Percentiles rank a stretch among this genome's conserved stretches.
phyloP scores from a whole-genome alignment of 495 filamentous ascomycete species.

The Achaetomiella virescens region DNA sequence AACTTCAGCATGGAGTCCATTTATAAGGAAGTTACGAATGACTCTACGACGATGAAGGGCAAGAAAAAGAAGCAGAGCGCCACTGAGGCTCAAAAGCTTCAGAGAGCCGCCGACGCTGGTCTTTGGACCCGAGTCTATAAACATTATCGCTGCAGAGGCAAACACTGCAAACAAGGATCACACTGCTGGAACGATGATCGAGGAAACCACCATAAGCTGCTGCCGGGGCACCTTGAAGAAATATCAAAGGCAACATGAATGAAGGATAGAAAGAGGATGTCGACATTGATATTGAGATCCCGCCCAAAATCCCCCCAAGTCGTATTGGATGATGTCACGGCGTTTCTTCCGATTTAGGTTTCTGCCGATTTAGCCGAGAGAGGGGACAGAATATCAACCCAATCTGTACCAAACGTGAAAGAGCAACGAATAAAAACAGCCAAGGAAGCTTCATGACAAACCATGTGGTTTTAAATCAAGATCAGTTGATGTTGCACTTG shows the following conservation, averaged over 20 bases:
- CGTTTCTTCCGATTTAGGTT: no score
- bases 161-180: slow-evolving; percentile 8
- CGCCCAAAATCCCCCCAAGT: no score
- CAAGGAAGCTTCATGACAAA: no score
- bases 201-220: slow-evolving; percentile 12
- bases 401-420: no score
- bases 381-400: no score
- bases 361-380: no score
- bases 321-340: no score
- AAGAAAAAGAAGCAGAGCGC: slow-evolving; percentile 11
- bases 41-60: background rate
- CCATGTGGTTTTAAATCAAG: no score
- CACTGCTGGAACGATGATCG: slow-evolving; percentile 5
- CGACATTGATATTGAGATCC: no score
- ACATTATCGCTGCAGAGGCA: slow-evolving; percentile 9
- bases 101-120: slow-evolving; percentile 5
- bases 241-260: slow-evolving; percentile 10
- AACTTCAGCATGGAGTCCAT: slow-evolving; percentile 2
- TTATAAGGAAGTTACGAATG: background rate
- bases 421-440: no score
- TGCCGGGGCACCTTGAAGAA: slow-evolving; percentile 9
- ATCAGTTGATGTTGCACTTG: no score
- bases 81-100: slow-evolving; percentile 8
- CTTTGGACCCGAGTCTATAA: slow-evolving; percentile 10
- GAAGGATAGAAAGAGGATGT: slow-evolving; percentile 11